A percentile compares a stretch with the other conserved stretches of the same genome.
Evolutionary conservation across 129 eudicot genomes (phyloP).

Genomic region (Ambrosia artemisiifolia): DNA sequence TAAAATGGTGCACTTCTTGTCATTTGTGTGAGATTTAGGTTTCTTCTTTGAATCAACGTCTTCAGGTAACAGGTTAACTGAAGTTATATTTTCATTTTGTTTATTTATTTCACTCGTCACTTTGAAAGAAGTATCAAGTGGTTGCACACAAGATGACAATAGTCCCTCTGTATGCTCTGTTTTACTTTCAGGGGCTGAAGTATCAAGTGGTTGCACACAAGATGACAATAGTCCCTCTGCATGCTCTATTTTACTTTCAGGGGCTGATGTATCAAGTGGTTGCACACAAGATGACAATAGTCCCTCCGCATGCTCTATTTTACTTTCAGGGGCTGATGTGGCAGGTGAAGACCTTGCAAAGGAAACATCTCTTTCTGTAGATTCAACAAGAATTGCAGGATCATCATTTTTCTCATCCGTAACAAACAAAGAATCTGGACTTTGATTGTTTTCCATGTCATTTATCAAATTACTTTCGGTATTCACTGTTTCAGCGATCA

Average conservation of each 20-base stretch:
- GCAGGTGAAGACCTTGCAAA: constrained; percentile 29
- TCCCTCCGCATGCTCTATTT: constrained; percentile 23
- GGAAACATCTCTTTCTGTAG: constrained; percentile 28
- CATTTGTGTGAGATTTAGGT: constrained; percentile 31
- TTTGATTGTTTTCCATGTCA: constrained; percentile 19
- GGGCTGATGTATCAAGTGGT: constrained; percentile 20
- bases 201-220: constrained; percentile 17
- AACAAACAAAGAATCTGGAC: constrained; percentile 25
- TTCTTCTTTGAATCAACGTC: constrained; percentile 35
- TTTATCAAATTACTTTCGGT: constrained; percentile 25
- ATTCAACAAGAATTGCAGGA: constrained; percentile 16
- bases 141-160: constrained; percentile 5
- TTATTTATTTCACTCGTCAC: constrained; percentile 8
- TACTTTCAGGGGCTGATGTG: constrained; percentile 13
- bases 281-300: constrained; percentile 1
- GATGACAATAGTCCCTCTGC: constrained; percentile 9
- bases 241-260: constrained; percentile 28
- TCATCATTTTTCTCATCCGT: constrained; percentile 25
- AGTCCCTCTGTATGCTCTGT: constrained; percentile 21
- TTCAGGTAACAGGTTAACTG: constrained; percentile 11
- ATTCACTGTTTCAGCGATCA: constrained; percentile 19
- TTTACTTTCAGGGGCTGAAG: constrained; percentile 17
- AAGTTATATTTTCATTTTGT: constrained; percentile 18
- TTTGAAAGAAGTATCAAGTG: constrained; percentile 24
- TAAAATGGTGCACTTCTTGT: constrained; percentile 23